Percentiles rank a stretch among this genome's conserved stretches.
These are phyloP conservation scores for Candida yuanshanica DNA, from an alignment of 805 yeast species.

Conservation along the genomic window DNA sequence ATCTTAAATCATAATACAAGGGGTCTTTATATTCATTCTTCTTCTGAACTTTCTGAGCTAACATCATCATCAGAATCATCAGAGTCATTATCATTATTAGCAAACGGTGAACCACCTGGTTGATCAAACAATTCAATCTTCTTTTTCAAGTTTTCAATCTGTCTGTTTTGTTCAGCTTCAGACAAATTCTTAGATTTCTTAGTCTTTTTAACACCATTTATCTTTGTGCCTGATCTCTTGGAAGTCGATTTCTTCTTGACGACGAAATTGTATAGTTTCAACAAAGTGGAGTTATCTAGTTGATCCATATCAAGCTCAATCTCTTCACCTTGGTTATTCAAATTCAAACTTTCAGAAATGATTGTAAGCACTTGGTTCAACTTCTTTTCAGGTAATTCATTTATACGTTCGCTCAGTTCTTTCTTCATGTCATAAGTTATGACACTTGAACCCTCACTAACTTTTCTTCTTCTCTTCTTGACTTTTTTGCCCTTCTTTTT, in stretches of 20 bases:
- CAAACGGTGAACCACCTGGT: constrained; percentile 14
- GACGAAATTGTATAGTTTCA: constrained; percentile 80
- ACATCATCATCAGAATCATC: constrained; percentile 48
- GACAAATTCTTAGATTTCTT: constrained; percentile 52
- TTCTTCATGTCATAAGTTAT: constrained; percentile 96
- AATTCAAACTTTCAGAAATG: constrained; percentile 70
- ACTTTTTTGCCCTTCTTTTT: constrained; percentile 36
- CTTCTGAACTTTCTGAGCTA: constrained; percentile 66
- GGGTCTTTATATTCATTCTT: constrained; percentile 39
- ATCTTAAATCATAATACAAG: neutral
- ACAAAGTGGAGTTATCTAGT: constrained; percentile 75
- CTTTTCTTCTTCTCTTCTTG: constrained; percentile 27
- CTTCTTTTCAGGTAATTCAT: constrained; percentile 70
- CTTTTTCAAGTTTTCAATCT: constrained; percentile 66
- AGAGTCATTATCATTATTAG: constrained; percentile 30
- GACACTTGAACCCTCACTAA: constrained; percentile 24
- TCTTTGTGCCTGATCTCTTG: constrained; percentile 2
- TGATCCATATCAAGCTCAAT: constrained; percentile 95
- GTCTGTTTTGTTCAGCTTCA: constrained; percentile 61
- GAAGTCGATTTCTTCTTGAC: constrained; percentile 37
- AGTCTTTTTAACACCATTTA: constrained; percentile 24
- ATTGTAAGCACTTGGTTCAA: constrained; percentile 78
- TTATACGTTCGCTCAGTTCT: constrained; percentile 82
- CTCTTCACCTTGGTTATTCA: constrained; percentile 68
- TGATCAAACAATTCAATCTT: constrained; percentile 68